Conservation (phyloP, 169 alveolate genomes). For the Plasmodium ovale region DNA sequence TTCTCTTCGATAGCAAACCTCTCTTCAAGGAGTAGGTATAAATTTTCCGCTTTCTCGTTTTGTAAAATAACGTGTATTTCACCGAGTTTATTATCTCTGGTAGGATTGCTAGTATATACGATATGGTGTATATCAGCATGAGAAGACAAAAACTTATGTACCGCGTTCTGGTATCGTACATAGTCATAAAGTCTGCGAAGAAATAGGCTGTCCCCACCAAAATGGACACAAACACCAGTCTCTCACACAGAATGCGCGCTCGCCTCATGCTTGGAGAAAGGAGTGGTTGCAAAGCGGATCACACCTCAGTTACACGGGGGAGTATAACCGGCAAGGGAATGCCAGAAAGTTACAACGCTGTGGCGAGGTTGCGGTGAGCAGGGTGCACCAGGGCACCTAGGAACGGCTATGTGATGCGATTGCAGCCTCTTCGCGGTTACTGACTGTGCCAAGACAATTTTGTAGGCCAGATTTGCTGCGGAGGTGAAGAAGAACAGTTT, state of each 20-base stretch:
- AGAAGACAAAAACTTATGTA: constrained; percentile 30
- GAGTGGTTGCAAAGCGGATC: too few relatives aligned
- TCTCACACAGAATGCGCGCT: constrained; percentile 11
- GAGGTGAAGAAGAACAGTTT: too few relatives aligned
- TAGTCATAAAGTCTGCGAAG: constrained; percentile 39
- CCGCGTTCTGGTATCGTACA: constrained; percentile 19
- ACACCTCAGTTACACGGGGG: too few relatives aligned
- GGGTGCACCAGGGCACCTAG: too few relatives aligned
- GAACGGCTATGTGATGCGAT: too few relatives aligned
- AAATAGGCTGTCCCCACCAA: constrained; percentile 15
- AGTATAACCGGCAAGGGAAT: too few relatives aligned
- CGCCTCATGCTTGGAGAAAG: too few relatives aligned
- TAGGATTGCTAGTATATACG: constrained; percentile 30
- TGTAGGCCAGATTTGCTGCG: too few relatives aligned
- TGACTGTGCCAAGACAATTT: too few relatives aligned
- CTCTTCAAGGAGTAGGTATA: constrained; percentile 27
- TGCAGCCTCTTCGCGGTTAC: too few relatives aligned
- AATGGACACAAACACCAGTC: constrained; percentile 12
- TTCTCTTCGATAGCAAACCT: constrained; percentile 5
- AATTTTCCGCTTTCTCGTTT: constrained; percentile 26
- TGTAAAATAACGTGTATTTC: constrained; percentile 34
- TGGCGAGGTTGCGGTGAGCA: too few relatives aligned
- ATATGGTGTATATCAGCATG: constrained; percentile 8
- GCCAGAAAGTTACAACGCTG: too few relatives aligned
- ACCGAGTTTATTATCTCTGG: constrained; percentile 43